Base-by-base conservation (phyloP, 345 rosid genomes). In the Ceriops tagal region DNA sequence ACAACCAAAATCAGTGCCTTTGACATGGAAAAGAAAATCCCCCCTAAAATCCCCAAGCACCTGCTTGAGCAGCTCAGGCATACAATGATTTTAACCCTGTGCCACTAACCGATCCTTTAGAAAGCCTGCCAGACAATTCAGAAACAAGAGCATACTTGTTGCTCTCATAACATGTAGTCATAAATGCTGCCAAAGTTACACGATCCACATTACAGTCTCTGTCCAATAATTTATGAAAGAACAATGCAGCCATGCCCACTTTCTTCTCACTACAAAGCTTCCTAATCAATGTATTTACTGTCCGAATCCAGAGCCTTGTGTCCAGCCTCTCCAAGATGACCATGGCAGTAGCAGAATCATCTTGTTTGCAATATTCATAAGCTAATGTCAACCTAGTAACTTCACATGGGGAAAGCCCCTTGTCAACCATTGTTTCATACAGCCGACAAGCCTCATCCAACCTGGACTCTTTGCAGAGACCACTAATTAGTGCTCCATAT, bases 181-280 rank as follows among this genome's bases (percentile, higher is more conserved):
- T 84, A 76, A 91, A 83, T 47, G 95, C 98, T 22, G 96, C 79
- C 75, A 80, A 73, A 19, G 91, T 86, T 27, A 89, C 85, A 35
- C 81, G 89, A 81, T 89, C 90, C 58, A 78, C 80, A 19, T 56
- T 81, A 16, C 66, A 61, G 53, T 89, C 92, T 76, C 78, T 87
- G 71, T 85, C 89, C 71, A 83, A 58, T 65, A 91, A 65, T 67
- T 86, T 89, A 69, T 85, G 88, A 70, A 85, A 86, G 81, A 93
- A 91, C 78, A 93, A 72, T 59, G 90, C 87, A 3, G 95, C 96
- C 46, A 86, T 77, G 37, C 98, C 98, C 7, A 89, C 91, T 77
- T 83, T 91, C 76, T 82, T 88, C 84, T 89, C 97, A 59, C 89
- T 79, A 76, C 93, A 93, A 70, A 89, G 91, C 80, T 89, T 91